Evolutionary conservation across 192 early-diverging fungal species (phyloP).

Genomic region (Tieghemiomyces parasiticus): DNA sequence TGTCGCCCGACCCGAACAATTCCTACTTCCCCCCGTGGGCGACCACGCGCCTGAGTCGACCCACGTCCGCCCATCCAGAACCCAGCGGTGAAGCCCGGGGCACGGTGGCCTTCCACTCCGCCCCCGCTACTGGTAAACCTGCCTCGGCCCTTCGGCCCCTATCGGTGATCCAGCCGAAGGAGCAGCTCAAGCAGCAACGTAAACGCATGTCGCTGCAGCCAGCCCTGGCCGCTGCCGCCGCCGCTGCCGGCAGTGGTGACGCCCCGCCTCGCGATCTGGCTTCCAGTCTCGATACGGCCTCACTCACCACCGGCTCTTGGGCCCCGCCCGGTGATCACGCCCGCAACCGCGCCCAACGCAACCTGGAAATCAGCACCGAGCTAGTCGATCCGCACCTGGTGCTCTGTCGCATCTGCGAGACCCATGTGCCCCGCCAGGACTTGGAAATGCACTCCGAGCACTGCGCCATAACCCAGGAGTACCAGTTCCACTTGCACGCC

Average conservation of each 20-base stretch:
- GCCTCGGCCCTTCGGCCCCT: neutral
- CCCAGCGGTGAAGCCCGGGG: neutral
- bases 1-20: neutral
- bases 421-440: conserved; percentile 40
- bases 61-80: too few species aligned
- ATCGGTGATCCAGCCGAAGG: conserved; percentile 9
- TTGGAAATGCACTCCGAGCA: conserved; percentile 66
- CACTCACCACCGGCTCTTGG: conserved; percentile 7
- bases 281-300: conserved; percentile 8
- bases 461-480: conserved; percentile 60
- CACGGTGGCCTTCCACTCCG: neutral
- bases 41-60: too few species aligned
- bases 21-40: conserved; percentile 11
- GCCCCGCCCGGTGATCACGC: conserved; percentile 1
- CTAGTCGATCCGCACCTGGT: conserved; percentile 22
- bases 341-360: neutral
- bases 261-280: neutral
- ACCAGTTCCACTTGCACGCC: conserved; percentile 45
- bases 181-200: conserved; percentile 7
- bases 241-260: neutral
- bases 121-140: neutral
- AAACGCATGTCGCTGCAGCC: conserved; percentile 11
- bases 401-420: conserved; percentile 81
- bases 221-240: neutral
- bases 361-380: conserved; percentile 1